Base-by-base conservation (phyloP, 306 rosid genomes). In the Vigna radiata region DNA sequence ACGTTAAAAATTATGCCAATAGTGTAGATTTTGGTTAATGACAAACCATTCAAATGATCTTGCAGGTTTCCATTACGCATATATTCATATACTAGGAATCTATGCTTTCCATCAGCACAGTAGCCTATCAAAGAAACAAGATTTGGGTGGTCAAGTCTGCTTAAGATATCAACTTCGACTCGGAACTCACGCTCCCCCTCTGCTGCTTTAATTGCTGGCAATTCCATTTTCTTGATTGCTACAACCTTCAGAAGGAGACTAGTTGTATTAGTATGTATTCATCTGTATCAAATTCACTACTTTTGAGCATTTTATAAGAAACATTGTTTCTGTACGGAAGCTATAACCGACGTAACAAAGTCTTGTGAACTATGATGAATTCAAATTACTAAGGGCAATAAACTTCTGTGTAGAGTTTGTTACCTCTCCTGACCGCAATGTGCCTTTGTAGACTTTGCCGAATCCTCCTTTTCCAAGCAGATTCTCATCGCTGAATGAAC, bases 401-500 rank as follows among this genome's bases (percentile, higher is more conserved):
- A 46, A 60, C 29, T 6, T 18, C 16, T 46, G 6, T 59, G 5
- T 18, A 68, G 64, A 66, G 39, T 6, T 3, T 46, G 27, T 76
- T 72, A 91, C 98, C 97, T 95, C 99, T 77, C 96, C 96, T 0
- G 99, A 88, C 56, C 79, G 86, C 79, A 95, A 71, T 84, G 86
- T 88, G 69, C 96, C 97, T 2, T 79, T 75, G 81, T 95, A 90
- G 47, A 95, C 99, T 49, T 88, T 88, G 61, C 99, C 99, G 33
- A 95, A 95, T 39, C 99, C 99, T 69, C 99, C 99, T 84, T 92
- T 95, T 0, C 99, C 99, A 3, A 95, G 89, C 15, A 92, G 77
- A 73, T 95, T 95, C 13, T 84, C 87, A 1, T 95, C 99, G 44
- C 92, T 87, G 90, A 95, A 95, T 52, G 97, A 92, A 76, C 85